Conservation (phyloP, 2,329 filamentous ascomycete genomes). For the Diaporthe aspalathi region DNA sequence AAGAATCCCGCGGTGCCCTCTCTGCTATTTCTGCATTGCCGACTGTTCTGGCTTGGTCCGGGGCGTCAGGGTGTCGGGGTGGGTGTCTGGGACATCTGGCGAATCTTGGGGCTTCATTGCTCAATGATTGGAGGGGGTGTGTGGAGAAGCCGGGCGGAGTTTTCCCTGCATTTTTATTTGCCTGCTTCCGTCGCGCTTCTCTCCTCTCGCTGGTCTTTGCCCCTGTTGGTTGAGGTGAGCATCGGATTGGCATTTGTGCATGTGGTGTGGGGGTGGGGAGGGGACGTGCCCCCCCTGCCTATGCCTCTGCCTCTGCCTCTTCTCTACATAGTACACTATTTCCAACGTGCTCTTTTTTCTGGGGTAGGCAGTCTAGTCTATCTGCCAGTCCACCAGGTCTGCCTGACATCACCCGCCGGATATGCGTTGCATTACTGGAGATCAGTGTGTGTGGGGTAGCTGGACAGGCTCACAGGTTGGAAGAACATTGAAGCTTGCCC, state of each 20-base stretch:
- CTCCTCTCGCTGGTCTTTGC: constrained; percentile 4
- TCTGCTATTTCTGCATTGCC: background rate
- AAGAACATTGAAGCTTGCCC: constrained; percentile 16
- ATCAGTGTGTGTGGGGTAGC: background rate
- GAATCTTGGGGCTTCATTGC: background rate
- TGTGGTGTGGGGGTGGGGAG: background rate
- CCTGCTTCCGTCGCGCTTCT: no score
- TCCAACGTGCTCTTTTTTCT: background rate
- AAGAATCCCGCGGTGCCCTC: constrained; percentile 16
- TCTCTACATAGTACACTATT: no score
- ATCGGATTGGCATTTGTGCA: constrained; percentile 9
- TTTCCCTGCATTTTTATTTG: no score
- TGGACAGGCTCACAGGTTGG: no score
- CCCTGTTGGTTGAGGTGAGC: constrained; percentile 22
- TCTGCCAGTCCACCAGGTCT: no score
- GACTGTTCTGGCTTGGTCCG: no score
- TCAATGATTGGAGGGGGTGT: background rate
- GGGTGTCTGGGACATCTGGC: no score
- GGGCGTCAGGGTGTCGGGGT: no score
- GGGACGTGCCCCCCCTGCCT: background rate
- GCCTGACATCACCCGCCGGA: constrained; percentile 13
- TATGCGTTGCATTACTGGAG: background rate
- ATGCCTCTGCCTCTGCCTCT: background rate
- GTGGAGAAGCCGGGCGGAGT: background rate
- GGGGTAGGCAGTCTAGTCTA: background rate